Conservation (phyloP, 1,284 basidiomycete species). For the Earliella scabrosa region DNA sequence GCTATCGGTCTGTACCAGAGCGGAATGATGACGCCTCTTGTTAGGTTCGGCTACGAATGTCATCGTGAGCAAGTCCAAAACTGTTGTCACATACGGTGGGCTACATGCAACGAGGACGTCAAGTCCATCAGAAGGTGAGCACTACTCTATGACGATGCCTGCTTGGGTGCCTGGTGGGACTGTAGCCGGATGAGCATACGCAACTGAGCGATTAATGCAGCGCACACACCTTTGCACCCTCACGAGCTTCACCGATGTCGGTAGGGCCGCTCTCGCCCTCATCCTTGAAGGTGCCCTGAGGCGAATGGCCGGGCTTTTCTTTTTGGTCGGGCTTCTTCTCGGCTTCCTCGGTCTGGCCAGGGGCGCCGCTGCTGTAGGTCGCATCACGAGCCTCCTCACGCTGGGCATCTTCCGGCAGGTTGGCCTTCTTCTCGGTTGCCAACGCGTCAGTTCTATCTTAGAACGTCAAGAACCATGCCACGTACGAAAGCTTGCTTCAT, state of each 20-base stretch:
- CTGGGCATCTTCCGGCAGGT: slow-evolving; percentile 25
- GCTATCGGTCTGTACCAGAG: no score
- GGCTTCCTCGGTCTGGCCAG: slow-evolving; percentile 23
- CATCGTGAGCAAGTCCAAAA: no score
- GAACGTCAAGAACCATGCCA: not conserved
- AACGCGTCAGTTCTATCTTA: not conserved
- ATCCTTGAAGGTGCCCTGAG: slow-evolving; percentile 20
- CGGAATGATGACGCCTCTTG: no score
- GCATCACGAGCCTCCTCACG: slow-evolving; percentile 21
- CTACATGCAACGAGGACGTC: no score
- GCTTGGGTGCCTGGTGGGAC: slow-evolving; percentile 31
- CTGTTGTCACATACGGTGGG: no score
- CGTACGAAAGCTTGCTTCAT: slow-evolving; percentile 38
- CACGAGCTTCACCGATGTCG: slow-evolving; percentile 21
- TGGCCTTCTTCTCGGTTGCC: slow-evolving; percentile 16
- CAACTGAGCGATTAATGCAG: no score
- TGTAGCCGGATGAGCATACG: no score
- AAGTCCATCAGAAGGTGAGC: no score
- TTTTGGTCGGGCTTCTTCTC: slow-evolving; percentile 28
- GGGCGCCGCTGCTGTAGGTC: slow-evolving; percentile 23
- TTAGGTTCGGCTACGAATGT: no score
- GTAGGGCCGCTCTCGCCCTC: slow-evolving; percentile 20
- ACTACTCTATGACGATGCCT: no score
- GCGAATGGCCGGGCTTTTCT: slow-evolving; percentile 20
- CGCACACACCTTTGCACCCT: slow-evolving; percentile 19